These are phyloP conservation scores for Solanum pennellii DNA, from an alignment of 257 asterid species.

Conservation along the genomic window DNA sequence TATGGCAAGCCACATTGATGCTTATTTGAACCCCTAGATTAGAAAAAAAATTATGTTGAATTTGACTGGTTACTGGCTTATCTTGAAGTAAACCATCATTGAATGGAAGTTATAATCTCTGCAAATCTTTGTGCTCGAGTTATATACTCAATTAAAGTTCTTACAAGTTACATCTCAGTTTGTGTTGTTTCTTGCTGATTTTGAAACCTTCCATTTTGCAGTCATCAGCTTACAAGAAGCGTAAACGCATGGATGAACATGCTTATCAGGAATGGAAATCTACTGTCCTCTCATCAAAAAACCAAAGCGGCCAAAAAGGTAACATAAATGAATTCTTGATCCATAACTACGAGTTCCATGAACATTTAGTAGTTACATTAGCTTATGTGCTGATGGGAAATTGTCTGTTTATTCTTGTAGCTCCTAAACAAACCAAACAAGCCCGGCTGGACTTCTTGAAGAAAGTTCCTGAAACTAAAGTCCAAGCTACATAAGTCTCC, in stretches of 20 bases:
- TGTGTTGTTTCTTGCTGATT: neutral
- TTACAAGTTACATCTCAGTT: neutral
- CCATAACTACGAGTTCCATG: neutral
- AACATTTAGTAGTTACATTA: neutral
- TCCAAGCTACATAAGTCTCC: conserved; percentile 26
- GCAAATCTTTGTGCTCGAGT: neutral
- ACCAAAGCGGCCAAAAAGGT: conserved; percentile 40
- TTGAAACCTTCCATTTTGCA: conserved; percentile 13
- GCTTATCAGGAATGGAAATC: conserved; percentile 70
- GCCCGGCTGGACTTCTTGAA: conserved; percentile 48
- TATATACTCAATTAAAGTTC: neutral
- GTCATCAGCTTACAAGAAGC: conserved; percentile 74
- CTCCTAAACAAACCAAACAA: conserved; percentile 55
- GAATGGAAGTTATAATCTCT: neutral
- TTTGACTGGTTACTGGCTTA: neutral
- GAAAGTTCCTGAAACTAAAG: conserved; percentile 39
- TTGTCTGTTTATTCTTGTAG: conserved; percentile 14
- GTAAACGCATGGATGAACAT: conserved; percentile 39
- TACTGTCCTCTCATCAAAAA: conserved; percentile 51
- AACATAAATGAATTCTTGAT: neutral
- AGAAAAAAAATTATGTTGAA: neutral
- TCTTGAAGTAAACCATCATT: neutral
- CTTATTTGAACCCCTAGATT: neutral
- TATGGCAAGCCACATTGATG: neutral
- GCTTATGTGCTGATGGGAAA: neutral